Conservation (phyloP, 1,284 basidiomycete species). For the Agroathelia rolfsii region DNA sequence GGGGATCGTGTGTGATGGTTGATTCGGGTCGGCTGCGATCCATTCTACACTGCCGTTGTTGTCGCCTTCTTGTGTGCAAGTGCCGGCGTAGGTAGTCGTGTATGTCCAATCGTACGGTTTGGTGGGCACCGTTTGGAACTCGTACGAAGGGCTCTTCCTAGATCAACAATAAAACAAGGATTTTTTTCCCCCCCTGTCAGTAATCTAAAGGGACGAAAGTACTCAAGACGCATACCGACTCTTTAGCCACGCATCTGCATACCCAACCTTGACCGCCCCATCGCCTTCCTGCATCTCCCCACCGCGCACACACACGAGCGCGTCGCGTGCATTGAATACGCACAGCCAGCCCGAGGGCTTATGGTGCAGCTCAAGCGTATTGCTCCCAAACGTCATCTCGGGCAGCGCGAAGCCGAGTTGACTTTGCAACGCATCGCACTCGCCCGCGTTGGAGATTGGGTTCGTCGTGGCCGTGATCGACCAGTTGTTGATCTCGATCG, state of each 20-base stretch:
- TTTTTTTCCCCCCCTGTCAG: constrained; percentile 10
- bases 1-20: constrained; percentile 58
- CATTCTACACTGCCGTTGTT: constrained; percentile 25
- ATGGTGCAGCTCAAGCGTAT: constrained; percentile 62
- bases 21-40: constrained; percentile 42
- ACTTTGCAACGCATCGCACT: constrained; percentile 60
- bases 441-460: constrained; percentile 68
- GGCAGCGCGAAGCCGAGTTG: constrained; percentile 73
- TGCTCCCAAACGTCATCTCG: constrained; percentile 96
- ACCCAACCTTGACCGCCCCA: constrained; percentile 87
- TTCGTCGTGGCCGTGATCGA: constrained; percentile 52
- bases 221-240: constrained; percentile 51
- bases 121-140: constrained; percentile 62
- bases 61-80: constrained; percentile 19
- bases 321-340: constrained; percentile 59
- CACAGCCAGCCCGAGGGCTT: constrained; percentile 54
- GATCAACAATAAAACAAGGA: constrained; percentile 23
- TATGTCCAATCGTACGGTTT: constrained; percentile 99
- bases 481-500: constrained; percentile 60
- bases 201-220: constrained; percentile 8
- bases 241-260: constrained; percentile 90
- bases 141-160: constrained; percentile 55
- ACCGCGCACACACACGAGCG: constrained; percentile 67
- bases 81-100: constrained; percentile 80
- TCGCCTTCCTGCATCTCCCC: constrained; percentile 71